phyloP scores from a whole-genome alignment of 2,329 filamentous ascomycete genomes.

The Colletotrichum sp. region DNA sequence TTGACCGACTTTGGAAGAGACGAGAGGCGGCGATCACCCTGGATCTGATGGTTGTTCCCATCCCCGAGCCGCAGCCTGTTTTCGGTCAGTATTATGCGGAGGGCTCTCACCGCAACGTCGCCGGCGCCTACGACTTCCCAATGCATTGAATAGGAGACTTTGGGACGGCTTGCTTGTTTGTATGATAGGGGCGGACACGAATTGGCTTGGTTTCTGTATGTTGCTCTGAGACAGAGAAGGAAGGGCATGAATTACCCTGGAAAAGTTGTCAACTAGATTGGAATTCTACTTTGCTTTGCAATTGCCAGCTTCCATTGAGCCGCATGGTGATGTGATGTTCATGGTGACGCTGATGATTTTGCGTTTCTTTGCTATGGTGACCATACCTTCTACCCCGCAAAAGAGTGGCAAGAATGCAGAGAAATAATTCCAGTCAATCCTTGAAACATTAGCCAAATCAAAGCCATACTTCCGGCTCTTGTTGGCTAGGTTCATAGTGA shows the following conservation, averaged over 20 bases:
- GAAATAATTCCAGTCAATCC: not conserved
- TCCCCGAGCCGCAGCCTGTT: not conserved
- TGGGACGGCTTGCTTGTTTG: not conserved
- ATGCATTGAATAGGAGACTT: not conserved
- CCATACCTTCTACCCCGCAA: not conserved
- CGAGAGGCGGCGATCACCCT: conserved; percentile 14
- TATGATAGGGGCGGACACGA: not conserved
- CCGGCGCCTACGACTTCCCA: not conserved
- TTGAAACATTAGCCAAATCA: not conserved
- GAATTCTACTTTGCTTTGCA: not conserved
- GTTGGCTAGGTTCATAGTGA: not conserved
- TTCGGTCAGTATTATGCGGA: not conserved
- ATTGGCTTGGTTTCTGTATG: not conserved
- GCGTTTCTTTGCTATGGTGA: not conserved
- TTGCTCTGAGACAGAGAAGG: not conserved
- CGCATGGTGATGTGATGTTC: not conserved
- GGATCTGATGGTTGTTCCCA: conserved; percentile 14
- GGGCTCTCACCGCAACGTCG: not conserved
- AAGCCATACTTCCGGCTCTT: not conserved
- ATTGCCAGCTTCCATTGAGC: not conserved
- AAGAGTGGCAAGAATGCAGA: not conserved
- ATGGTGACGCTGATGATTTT: not conserved
- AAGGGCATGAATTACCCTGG: not conserved
- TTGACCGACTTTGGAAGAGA: conserved; percentile 7
- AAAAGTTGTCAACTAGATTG: not conserved